Evolutionary conservation across 2,329 filamentous ascomycete genomes (phyloP).

Genomic region (Pestalotiopsis sp.): DNA sequence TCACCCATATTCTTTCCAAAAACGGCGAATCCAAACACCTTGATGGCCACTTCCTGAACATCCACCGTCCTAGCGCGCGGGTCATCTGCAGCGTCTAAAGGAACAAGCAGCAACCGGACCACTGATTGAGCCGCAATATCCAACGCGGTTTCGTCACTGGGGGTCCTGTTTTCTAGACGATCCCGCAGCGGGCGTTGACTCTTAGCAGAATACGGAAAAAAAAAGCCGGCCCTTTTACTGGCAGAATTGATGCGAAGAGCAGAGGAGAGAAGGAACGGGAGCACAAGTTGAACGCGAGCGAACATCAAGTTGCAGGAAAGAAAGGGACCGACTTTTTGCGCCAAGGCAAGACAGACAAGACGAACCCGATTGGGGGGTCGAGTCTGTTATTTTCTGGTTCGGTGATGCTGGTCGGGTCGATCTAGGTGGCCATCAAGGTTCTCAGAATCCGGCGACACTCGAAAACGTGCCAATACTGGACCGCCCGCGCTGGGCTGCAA

Average conservation of each 20-base stretch:
- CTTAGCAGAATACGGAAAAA: too few relatives aligned
- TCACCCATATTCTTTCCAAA: neutral
- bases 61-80: constrained; percentile 2
- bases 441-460: neutral
- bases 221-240: neutral
- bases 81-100: neutral
- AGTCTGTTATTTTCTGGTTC: neutral
- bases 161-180: neutral
- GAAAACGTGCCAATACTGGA: constrained; percentile 5
- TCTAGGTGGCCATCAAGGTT: constrained; percentile 13
- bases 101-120: neutral
- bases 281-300: neutral
- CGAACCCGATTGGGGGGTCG: neutral
- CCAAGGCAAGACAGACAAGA: neutral
- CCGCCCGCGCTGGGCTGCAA: neutral
- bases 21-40: constrained; percentile 11
- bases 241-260: too few relatives aligned
- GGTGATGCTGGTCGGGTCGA: constrained; percentile 1
- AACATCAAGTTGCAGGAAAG: neutral
- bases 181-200: neutral
- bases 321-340: neutral
- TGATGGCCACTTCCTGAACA: constrained; percentile 9
- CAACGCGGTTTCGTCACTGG: constrained; percentile 1
- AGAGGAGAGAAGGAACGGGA: too few relatives aligned
- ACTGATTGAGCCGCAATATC: constrained; percentile 11